These are phyloP conservation scores for Somion occarium DNA, from an alignment of 1,284 basidiomycete species.

Conservation along the genomic window DNA sequence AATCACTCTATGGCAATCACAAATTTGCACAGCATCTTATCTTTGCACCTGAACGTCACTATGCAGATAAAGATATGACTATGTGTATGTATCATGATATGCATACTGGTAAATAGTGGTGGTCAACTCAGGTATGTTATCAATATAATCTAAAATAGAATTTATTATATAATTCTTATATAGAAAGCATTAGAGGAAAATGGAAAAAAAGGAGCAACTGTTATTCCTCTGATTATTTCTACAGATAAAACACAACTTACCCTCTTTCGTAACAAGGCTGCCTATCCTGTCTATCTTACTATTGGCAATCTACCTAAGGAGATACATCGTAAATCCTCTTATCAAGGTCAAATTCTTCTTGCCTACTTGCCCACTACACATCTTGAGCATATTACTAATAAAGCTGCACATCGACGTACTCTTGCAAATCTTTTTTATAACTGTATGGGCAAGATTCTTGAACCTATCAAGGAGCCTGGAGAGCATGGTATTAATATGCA, in stretches of 20 bases:
- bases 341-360: conserved; percentile 31
- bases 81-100: conserved; percentile 28
- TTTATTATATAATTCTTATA: not conserved
- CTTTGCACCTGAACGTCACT: conserved; percentile 30
- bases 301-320: conserved; percentile 41
- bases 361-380: conserved; percentile 33
- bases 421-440: conserved; percentile 21
- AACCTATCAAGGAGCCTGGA: conserved; percentile 13
- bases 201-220: conserved; percentile 31
- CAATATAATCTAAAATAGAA: not conserved
- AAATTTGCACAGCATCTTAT: conserved; percentile 14
- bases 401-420: conserved; percentile 13
- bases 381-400: conserved; percentile 26
- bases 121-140: conserved; percentile 27
- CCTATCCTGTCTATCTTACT: conserved; percentile 38
- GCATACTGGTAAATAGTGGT: conserved; percentile 35
- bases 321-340: conserved; percentile 31
- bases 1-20: conserved; percentile 5
- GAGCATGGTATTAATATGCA: conserved; percentile 16
- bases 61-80: conserved; percentile 17
- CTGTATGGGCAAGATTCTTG: conserved; percentile 16
- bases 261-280: conserved; percentile 32
- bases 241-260: conserved; percentile 36
- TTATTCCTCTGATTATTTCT: conserved; percentile 36
- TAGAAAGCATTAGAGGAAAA: conserved; percentile 18